phyloP scores from a whole-genome alignment of 2,329 filamentous ascomycete species.

The Chalaropsis ovoidea region DNA sequence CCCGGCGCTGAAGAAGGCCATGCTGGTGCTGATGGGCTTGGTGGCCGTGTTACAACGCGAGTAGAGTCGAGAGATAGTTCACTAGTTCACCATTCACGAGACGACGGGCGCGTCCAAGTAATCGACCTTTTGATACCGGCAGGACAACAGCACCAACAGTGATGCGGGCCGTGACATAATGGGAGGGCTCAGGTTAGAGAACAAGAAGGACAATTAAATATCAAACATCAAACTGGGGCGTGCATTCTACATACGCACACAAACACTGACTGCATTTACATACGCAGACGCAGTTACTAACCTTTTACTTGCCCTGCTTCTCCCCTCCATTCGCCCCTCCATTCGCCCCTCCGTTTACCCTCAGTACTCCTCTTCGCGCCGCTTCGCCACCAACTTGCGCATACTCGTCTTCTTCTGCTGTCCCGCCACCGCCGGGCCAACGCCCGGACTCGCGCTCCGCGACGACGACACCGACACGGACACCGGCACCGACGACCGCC shows the following conservation, averaged over 20 bases:
- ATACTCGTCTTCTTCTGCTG: conserved; percentile 16
- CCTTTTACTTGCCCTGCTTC: background rate
- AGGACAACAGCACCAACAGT: background rate
- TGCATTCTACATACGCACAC: background rate
- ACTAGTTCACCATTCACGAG: background rate
- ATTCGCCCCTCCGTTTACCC: background rate
- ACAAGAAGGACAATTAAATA: background rate
- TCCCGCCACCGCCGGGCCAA: background rate
- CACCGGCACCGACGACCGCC: background rate
- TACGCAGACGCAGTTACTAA: background rate
- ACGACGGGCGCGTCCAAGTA: background rate
- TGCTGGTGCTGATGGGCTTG: conserved; percentile 89
- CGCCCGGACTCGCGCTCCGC: conserved; percentile 14
- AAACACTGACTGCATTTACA: background rate
- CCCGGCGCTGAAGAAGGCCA: conserved; percentile 91
- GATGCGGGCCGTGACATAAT: background rate
- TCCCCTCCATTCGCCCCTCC: background rate
- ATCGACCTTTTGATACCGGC: background rate
- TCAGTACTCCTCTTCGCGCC: conserved; percentile 15
- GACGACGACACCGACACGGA: background rate
- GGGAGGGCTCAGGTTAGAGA: background rate
- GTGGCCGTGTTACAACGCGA: conserved; percentile 89
- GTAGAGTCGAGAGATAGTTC: conserved; percentile 36
- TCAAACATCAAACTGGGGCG: too few relatives aligned
- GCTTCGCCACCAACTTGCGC: conserved; percentile 16